Base-by-base conservation (phyloP, 2,329 filamentous ascomycete species). In the Cadophora luteo-olivacea region DNA sequence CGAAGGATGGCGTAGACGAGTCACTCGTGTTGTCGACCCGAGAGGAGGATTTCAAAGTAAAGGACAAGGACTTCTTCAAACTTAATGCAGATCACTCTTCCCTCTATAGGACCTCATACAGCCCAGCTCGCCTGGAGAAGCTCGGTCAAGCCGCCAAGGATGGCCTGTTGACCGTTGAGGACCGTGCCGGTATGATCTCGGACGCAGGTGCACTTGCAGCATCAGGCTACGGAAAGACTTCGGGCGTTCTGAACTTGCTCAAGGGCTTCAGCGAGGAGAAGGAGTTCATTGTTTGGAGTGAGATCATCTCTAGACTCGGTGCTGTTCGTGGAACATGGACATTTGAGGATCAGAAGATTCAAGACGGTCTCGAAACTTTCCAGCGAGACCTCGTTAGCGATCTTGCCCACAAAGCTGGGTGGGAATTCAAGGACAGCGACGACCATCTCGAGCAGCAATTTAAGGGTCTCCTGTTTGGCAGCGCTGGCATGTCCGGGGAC, bases 211-310 rank as follows among this genome's bases (percentile, higher is more conserved):
- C 95, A 36, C 85, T 98, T 74, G 93, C 95, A 64, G 88, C 92
- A 45, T 96, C 94, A 60, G 95, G 95, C 38, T 97, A 97, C 80
- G 93, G 97, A 80, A 97, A 93, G 84, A 97, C 95, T 0, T 97
- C 94, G 19, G 94, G 93, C 14, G 86, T 97, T 64, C 82, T 98
- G 54, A 94, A 91, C 65, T 85, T 98, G 16, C 85, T 98, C 65
- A 92, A 97, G 79, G 90, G 92, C 61, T 96, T 98, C 70, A 92
- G 92, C 79, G 85, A 89, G 1, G 95, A 98, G 82, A 84, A 89
- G 0, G 92, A 97, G 76, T 97, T 94, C 73, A 92, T 97, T 49
- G 95, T 98, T 3, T 98, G 95, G 95, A 94, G 93, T 73, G 94
- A 97, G 80, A 92, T 98, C 68, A 87, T 94, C 61, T 87, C 91